Evolutionary conservation across 1,284 basidiomycete genomes (phyloP).

Genomic region (Papiliotrema nemorosa): DNA sequence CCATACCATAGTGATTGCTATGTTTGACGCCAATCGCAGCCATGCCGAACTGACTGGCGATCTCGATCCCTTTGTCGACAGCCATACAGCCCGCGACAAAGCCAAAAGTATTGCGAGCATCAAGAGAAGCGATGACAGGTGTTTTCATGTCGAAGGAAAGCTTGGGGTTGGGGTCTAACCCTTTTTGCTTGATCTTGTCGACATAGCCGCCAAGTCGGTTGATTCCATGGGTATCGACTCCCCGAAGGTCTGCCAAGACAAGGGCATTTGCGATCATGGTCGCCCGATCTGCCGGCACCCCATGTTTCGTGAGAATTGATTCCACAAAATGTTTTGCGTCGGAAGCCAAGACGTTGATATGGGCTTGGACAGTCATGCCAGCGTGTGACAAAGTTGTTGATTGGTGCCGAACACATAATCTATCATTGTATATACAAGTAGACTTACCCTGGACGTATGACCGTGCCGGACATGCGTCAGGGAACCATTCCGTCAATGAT

Average conservation of each 20-base stretch:
- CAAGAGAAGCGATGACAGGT: background rate
- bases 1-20: slow-evolving; percentile 10
- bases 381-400: no score
- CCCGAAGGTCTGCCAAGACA: slow-evolving; percentile 4
- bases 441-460: no score
- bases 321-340: no score
- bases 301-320: background rate
- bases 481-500: no score
- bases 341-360: no score
- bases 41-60: slow-evolving; percentile 1
- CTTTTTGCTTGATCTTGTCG: slow-evolving; percentile 2
- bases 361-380: no score
- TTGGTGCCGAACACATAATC: no score
- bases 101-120: slow-evolving; percentile 7
- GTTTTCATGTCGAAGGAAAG: background rate
- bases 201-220: slow-evolving; percentile 6
- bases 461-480: no score
- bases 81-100: slow-evolving; percentile 5
- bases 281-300: slow-evolving; percentile 2
- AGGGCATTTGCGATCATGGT: slow-evolving; percentile 1
- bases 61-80: slow-evolving; percentile 4
- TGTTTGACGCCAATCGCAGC: background rate
- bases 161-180: slow-evolving; percentile 3
- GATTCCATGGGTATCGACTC: slow-evolving; percentile 8
- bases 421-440: no score